phyloP scores from a whole-genome alignment of 768 basidiomycete genomes.

The Hysterangium stoloniferum region DNA sequence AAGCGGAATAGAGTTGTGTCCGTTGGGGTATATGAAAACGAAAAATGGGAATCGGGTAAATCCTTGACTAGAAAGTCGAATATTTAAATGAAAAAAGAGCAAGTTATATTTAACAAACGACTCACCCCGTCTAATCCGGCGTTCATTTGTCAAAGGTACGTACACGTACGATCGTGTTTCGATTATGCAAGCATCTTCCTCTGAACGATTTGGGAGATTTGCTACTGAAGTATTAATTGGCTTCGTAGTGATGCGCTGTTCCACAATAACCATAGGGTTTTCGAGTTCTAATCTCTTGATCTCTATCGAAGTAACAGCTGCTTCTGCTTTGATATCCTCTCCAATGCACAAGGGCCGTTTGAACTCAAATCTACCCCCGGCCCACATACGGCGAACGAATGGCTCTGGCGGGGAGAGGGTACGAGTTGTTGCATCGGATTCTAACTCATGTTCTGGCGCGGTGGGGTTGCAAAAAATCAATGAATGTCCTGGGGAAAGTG shows the following conservation, averaged over 20 bases:
- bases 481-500: constrained; percentile 43
- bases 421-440: constrained; percentile 64
- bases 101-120: too few species aligned
- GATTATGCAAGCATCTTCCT: neutral
- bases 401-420: constrained; percentile 67
- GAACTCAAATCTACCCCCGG: constrained; percentile 55
- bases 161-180: constrained; percentile 11
- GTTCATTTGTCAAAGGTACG: constrained; percentile 17
- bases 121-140: constrained; percentile 38
- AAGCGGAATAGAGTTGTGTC: constrained; percentile 75
- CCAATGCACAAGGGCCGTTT: constrained; percentile 43
- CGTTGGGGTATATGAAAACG: constrained; percentile 59
- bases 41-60: constrained; percentile 39
- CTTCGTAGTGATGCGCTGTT: constrained; percentile 49
- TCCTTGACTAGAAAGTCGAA: constrained; percentile 38
- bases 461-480: constrained; percentile 69
- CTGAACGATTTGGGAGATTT: neutral
- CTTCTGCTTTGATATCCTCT: constrained; percentile 38
- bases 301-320: constrained; percentile 42
- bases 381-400: constrained; percentile 79
- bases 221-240: too few species aligned
- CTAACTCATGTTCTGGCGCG: constrained; percentile 46
- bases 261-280: constrained; percentile 69
- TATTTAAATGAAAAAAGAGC: neutral
- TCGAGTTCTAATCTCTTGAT: constrained; percentile 60